A percentile compares a stretch with the other conserved stretches of the same genome.
These are phyloP conservation scores for Dianthus caryophyllus DNA, from an alignment of 148 eudicot species.

Conservation along the genomic window DNA sequence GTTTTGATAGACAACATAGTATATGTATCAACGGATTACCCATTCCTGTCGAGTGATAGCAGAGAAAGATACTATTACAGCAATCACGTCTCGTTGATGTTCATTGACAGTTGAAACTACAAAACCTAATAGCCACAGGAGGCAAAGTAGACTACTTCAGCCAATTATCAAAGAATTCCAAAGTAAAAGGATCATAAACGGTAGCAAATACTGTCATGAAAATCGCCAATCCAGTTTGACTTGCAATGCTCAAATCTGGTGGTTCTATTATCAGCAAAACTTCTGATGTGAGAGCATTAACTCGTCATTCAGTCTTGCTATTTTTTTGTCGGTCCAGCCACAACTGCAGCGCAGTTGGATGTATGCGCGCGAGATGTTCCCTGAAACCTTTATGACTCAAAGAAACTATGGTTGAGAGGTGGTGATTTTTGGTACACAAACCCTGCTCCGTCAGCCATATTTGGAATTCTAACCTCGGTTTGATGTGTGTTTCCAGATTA, in stretches of 20 bases:
- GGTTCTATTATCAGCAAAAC: too few relatives aligned
- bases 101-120: too few relatives aligned
- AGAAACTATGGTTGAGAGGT: conserved; percentile 49
- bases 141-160: background rate
- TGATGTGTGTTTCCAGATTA: conserved; percentile 61
- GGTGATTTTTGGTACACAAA: conserved; percentile 34
- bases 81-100: too few relatives aligned
- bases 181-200: background rate
- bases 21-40: too few relatives aligned
- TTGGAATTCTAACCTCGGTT: conserved; percentile 60
- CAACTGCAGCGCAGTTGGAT: conserved; percentile 53
- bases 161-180: background rate
- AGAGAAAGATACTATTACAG: too few relatives aligned
- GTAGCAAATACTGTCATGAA: too few relatives aligned
- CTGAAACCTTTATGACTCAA: conserved; percentile 51
- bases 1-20: too few relatives aligned
- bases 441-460: conserved; percentile 54
- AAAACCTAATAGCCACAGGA: too few relatives aligned
- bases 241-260: too few relatives aligned
- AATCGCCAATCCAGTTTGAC: too few relatives aligned
- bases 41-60: background rate
- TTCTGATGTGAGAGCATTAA: background rate
- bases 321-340: conserved; percentile 37
- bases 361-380: conserved; percentile 36
- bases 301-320: background rate